Base-by-base conservation (phyloP, 768 basidiomycete genomes). In the Mycena albidolilacea region DNA sequence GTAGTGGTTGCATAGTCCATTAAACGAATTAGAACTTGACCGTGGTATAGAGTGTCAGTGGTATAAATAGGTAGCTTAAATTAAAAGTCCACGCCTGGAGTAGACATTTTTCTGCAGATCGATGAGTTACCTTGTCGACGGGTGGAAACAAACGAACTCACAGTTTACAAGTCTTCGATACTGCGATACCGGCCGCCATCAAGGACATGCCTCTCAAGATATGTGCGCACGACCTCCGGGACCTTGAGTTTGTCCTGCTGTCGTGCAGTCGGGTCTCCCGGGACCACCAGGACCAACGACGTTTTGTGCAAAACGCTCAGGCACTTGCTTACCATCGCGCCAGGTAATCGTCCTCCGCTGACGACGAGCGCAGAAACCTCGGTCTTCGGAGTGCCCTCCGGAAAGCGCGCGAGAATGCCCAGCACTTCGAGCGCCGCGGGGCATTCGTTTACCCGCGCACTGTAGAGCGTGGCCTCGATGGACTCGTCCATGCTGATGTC, bases 351-450 rank as follows among this genome's bases (percentile, higher is more conserved):
- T 1, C 70, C 69, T 19, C 61, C 64, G 37, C 64, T 41, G 37
- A 48, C 60, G 35, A 76, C 61, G 30, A 72, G 64, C 0, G 60
- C 65, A n/a, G 64, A 55, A 23, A 76, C 68, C 55, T 76, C 68
- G 15, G 64, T 64, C 54, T 73, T 76, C 7, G 48, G 70, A 7
- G 66, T 64, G 21, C 71, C 71, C 0, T 70, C 71, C 11, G 75
- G 64, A n/a, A 72, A 71, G 38, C 69, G 61, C 0, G 71, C 71
- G 1, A 76, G 65, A 5, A 70, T 39, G 7, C 69, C 61, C 7
- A 76, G 65, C 11, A 72, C 75, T 21, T 72, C 71, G 21, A 76
- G 75, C 38, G 75, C 75, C 11, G 75, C 71, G 35, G 75, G 71
- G 52, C 71, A 76, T 30, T 72, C 75, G 61, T 62, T 52, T 8